phyloP scores from a whole-genome alignment of 306 rosid species.

The Comarum palustre region DNA sequence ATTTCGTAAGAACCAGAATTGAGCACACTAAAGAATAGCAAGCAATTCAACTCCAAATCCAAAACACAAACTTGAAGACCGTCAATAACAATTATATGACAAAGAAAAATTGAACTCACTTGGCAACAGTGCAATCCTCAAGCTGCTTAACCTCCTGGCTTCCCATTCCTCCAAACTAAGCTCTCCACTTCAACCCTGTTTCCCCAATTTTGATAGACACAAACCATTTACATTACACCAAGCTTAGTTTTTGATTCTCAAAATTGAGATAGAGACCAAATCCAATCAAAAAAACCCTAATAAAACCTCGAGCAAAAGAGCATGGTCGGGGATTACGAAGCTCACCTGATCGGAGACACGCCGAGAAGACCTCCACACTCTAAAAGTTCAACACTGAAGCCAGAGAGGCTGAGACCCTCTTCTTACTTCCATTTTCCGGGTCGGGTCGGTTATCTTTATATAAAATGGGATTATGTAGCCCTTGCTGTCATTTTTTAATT shows the following conservation, averaged over 20 bases:
- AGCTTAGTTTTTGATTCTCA: not conserved
- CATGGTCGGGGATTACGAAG: too few species aligned
- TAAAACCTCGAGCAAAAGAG: too few species aligned
- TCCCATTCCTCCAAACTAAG: constrained; percentile 39
- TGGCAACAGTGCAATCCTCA: constrained; percentile 86
- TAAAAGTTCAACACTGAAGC: not conserved
- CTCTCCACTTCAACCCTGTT: constrained; percentile 2
- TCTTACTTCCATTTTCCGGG: not conserved
- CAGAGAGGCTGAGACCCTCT: not conserved
- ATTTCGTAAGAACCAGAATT: not conserved
- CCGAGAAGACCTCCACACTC: constrained; percentile 6
- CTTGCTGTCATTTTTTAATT: too few species aligned
- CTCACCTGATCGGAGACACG: constrained; percentile 13
- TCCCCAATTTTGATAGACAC: not conserved
- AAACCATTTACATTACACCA: not conserved
- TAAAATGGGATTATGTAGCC: too few species aligned
- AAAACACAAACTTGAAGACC: not conserved
- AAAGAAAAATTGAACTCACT: constrained; percentile 38
- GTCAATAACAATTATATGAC: not conserved
- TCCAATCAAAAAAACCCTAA: not conserved
- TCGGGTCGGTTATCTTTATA: too few species aligned
- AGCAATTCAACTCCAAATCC: not conserved
- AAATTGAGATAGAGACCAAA: not conserved
- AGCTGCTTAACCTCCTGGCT: constrained; percentile 78
- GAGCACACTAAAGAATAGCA: not conserved